Evolutionary conservation across 345 rosid species (phyloP), one percentile per base, ranked within the genome.

Genomic region (Anacardium occidentale): DNA sequence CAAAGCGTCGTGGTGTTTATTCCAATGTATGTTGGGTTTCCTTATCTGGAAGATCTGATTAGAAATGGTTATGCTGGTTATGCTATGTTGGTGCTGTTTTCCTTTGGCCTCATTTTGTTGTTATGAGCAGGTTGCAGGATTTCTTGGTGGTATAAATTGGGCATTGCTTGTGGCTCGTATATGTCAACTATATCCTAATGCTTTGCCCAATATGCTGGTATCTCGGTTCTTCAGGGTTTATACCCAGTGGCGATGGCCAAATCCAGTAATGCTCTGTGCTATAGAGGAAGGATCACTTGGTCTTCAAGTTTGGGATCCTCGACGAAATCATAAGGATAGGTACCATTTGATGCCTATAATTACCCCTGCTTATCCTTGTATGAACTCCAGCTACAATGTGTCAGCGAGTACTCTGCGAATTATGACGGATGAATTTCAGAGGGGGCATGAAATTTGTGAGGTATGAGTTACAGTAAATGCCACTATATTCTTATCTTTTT

Each of bases 101-200:
- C 34, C 62, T 55, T 54, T 64, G 22, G 25, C 59, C 37, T 70
- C 72, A 54, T 75, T 60, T 14, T 34, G 22, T 45, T 72, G 10
- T 66, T 51, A 54, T 80, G 29, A 65, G 66, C 84, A 95, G 99
- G 99, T 95, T 83, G 55, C 97, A 40, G 98, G 99, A 64, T 95
- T 95, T 88, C 99, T 95, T 74, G 99, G 99, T 76, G 99, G 99
- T 77, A 87, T 95, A 78, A 95, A 95, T 55, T 92, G 96, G 98
- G 98, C 98, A 37, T 80, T 95, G 85, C 99, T 95, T 78, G 99
- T 92, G 68, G 99, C 98, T 78, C 94, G 99, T 68, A 95, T 95
- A 79, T 95, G 99, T 84, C 99, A 95, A 76, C 85, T 95, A 48
- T 95, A 87, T 81, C 99, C 99, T 60, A 95, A 95, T 83, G 99